These are phyloP conservation scores for Calendula officinalis DNA, from an alignment of 129 eudicot genomes.

Conservation along the genomic window DNA sequence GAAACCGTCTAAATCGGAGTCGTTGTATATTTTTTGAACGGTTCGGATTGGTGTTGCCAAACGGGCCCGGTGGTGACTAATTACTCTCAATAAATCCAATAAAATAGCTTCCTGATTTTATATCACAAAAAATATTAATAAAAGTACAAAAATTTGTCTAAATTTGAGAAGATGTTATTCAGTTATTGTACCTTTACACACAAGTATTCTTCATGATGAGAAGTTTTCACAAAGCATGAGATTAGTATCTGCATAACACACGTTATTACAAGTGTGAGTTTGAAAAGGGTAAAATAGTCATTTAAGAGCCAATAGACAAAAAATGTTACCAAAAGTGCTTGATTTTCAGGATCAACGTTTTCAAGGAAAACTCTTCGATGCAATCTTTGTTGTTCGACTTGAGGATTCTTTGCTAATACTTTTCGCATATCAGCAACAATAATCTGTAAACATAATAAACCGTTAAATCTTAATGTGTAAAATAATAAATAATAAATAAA, in stretches of 20 bases:
- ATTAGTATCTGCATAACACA: constrained; percentile 59
- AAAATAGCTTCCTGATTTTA: constrained; percentile 78
- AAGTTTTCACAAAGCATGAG: constrained; percentile 95
- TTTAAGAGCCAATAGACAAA: too few species aligned
- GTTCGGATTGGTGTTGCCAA: constrained; percentile 98
- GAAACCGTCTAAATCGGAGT: constrained; percentile 65
- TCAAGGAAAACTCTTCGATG: constrained; percentile 96
- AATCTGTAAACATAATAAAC: constrained; percentile 42
- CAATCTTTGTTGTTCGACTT: constrained; percentile 92
- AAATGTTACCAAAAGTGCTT: constrained; percentile 62
- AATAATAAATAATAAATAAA: constrained; percentile 6
- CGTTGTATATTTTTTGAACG: constrained; percentile 69
- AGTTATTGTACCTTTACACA: constrained; percentile 85
- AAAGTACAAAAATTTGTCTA: neutral
- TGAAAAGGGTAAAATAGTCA: too few species aligned
- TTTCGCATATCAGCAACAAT: constrained; percentile 98
- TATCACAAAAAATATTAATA: neutral
- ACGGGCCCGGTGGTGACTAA: constrained; percentile 88
- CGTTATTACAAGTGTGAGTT: neutral
- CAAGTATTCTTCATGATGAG: constrained; percentile 83
- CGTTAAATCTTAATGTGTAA: neutral
- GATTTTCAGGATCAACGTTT: constrained; percentile 82
- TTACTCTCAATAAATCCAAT: constrained; percentile 87
- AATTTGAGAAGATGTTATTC: constrained; percentile 10
- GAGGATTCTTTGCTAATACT: constrained; percentile 94